A percentile compares a stretch with the other conserved stretches of the same genome.
Evolutionary conservation across 495 filamentous ascomycete genomes (phyloP).

Genomic region (Xylaria curta): DNA sequence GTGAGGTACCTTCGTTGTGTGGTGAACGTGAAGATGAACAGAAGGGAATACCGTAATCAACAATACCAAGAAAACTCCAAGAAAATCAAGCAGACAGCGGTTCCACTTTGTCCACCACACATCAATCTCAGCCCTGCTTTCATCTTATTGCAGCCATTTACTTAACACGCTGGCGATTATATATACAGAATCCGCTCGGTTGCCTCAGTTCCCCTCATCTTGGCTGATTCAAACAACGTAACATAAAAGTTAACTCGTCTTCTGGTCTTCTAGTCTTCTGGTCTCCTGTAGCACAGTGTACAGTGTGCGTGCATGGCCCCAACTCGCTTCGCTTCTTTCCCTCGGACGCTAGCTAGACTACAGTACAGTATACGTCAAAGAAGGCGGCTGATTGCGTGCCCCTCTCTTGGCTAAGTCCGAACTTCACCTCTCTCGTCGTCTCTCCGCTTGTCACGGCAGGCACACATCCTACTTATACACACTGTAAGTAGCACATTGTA

Average conservation of each 20-base stretch:
- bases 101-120: constrained; percentile 25
- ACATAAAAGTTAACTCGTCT: background rate
- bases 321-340: background rate
- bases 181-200: constrained; percentile 1
- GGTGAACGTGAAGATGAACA: background rate
- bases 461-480: too few relatives aligned
- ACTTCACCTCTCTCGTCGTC: constrained; percentile 1
- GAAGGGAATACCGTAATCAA: background rate
- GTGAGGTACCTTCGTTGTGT: background rate
- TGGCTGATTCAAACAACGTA: background rate
- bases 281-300: background rate
- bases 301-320: background rate
- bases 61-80: constrained; percentile 24
- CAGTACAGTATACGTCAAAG: background rate
- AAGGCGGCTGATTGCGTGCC: background rate
- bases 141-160: background rate
- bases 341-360: constrained; percentile 15
- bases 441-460: constrained; percentile 20
- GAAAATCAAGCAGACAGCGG: constrained; percentile 3
- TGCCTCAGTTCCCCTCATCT: background rate
- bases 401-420: constrained; percentile 16
- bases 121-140: constrained; percentile 18
- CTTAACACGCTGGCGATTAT: background rate
- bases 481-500: background rate
- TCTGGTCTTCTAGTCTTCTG: background rate